Base-by-base conservation (phyloP, 140 eudicot species). In the Ambrosia hybrid region DNA sequence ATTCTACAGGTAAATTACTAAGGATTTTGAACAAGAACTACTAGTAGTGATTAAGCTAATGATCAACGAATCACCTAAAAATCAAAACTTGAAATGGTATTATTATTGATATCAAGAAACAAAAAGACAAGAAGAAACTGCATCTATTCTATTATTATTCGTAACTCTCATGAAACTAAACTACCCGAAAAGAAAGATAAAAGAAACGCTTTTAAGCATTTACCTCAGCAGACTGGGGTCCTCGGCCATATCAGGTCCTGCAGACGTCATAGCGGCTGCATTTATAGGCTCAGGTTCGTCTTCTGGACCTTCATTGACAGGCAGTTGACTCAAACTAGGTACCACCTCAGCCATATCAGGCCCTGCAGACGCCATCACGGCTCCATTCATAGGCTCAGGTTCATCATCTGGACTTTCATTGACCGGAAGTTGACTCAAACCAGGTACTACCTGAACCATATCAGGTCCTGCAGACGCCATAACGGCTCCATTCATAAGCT, bases 151-250 rank as follows among this genome's bases (percentile, higher is more conserved):
- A 21, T 71, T 16, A 3, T 75, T 57, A 70, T 75, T 64, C 67
- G 75, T 4, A 43, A 77, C 46, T 51, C 67, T 65, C 53, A 57
- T 8, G 61, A 57, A 69, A 74, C 52, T 77, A 64, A 64, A 8
- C 69, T 38, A 37, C 14, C 59, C 26, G 34, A 58, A 80, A 74
- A 51, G 15, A 11, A 26, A 79, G 38, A 7, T 73, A 55, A 52
- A 34, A 46, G 48, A 57, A 64, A 9, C 58, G 55, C 43, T 26
- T 65, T 62, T 83, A 84, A 80, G 85, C 84, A 16, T 80, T 89
- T 89, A 89, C 96, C 96, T 89, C 90, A n/a, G 76, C 76, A 75
- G 76, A 66, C 74, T 78, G 69, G 73, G 84, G 66, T 79, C 88
- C 82, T 73, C 68, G 39, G 71, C 56, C 52, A 76, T 74, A 13